Percentiles rank a stretch among this genome's conserved stretches.
These are phyloP conservation scores for Phytophthora kernoviae DNA, from an alignment of 352 stramenopile species.

Conservation along the genomic window DNA sequence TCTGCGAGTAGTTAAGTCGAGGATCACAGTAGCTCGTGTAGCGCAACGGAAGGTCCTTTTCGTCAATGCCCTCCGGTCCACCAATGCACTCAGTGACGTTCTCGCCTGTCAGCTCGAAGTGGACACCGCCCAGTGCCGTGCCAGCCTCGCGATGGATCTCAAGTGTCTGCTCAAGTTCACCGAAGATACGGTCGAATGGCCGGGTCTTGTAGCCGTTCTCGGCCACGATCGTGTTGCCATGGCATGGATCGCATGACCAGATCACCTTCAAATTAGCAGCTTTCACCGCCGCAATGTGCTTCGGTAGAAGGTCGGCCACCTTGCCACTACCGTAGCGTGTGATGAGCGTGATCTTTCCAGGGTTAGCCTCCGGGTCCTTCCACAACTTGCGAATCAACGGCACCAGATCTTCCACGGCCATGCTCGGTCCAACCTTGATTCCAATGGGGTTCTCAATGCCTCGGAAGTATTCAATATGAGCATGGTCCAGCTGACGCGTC, in stretches of 20 bases:
- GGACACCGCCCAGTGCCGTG: constrained; percentile 92
- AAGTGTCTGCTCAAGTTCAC: constrained; percentile 97
- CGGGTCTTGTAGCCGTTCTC: constrained; percentile 97
- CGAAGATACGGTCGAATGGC: constrained; percentile 96
- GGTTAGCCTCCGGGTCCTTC: constrained; percentile 90
- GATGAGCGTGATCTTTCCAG: constrained; percentile 98
- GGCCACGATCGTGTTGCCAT: constrained; percentile 99
- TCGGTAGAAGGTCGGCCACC: constrained; percentile 91
- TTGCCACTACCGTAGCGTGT: constrained; percentile 97
- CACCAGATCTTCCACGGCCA: constrained; percentile 94
- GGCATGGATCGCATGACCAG: constrained; percentile 96
- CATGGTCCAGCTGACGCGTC: constrained; percentile 97
- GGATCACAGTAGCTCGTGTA: constrained; percentile 99
- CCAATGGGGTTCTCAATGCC: constrained; percentile 98
- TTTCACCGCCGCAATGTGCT: constrained; percentile 96
- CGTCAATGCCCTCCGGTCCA: constrained; percentile 93
- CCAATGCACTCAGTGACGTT: constrained; percentile 99
- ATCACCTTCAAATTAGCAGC: constrained; percentile 94
- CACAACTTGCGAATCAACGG: constrained; percentile 96
- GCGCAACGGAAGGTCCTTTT: constrained; percentile 91
- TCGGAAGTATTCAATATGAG: constrained; percentile 98
- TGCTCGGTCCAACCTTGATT: constrained; percentile 98
- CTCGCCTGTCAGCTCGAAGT: constrained; percentile 98
- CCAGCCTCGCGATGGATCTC: constrained; percentile 97
- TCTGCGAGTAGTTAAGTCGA: constrained; percentile 98